Conservation (phyloP, 129 eudicot genomes). For the Apium graveolens region DNA sequence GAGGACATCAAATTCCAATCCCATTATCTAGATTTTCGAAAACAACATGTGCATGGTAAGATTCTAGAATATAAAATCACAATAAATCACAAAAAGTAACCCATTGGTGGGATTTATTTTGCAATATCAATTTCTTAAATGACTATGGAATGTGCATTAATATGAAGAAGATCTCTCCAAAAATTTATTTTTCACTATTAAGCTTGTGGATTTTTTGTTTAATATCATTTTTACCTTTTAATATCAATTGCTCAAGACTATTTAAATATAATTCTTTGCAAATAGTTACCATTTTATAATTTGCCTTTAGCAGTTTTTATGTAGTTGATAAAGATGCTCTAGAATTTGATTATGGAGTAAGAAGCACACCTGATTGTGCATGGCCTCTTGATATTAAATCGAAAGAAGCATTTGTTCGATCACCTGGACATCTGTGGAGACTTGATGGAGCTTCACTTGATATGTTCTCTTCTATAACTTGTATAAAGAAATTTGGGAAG, state of each 20-base stretch:
- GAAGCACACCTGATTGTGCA: slow-evolving; percentile 1
- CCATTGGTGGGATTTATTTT: neutral
- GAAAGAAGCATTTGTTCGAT: neutral
- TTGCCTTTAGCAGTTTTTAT: neutral
- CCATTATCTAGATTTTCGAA: no score
- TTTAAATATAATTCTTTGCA: neutral
- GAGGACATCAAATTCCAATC: no score
- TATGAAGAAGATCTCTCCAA: neutral
- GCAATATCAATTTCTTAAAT: neutral
- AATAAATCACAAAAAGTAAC: no score
- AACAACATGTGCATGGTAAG: no score
- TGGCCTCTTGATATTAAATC: neutral
- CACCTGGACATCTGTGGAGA: neutral
- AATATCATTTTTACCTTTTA: neutral
- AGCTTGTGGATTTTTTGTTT: neutral
- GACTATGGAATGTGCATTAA: neutral
- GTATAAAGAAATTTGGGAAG: slow-evolving; percentile 5
- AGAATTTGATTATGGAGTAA: neutral
- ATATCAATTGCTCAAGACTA: neutral
- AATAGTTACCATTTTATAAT: neutral
- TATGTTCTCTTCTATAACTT: slow-evolving; percentile 4
- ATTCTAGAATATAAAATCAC: no score
- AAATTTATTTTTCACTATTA: neutral
- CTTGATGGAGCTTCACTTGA: neutral
- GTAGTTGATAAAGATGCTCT: neutral